phyloP scores from a whole-genome alignment of 805 yeast species.

The Wickerhamomyces strasburgensis region DNA sequence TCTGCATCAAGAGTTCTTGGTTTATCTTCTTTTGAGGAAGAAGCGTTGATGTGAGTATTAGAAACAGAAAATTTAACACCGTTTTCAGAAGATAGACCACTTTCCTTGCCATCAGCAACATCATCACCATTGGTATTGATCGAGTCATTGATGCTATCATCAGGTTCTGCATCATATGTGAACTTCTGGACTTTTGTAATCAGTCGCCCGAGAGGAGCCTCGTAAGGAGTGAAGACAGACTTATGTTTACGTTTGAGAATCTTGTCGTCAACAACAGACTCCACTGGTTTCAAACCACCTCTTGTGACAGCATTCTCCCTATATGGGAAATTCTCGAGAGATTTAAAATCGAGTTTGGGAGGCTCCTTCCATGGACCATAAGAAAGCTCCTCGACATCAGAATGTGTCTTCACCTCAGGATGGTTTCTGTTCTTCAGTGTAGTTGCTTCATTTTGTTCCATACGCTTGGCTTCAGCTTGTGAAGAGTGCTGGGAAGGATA shows the following conservation, averaged over 20 bases:
- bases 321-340: not conserved
- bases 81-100: no score
- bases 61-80: no score
- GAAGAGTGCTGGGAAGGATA: no score
- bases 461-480: not conserved
- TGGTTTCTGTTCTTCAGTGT: not conserved
- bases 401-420: not conserved
- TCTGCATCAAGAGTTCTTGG: not conserved
- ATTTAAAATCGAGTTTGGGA: not conserved
- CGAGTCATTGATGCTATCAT: no score
- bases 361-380: constrained; percentile 1
- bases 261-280: not conserved
- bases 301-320: not conserved
- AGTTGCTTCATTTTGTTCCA: constrained; percentile 1
- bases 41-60: no score
- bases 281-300: constrained; percentile 1
- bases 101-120: no score
- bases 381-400: not conserved
- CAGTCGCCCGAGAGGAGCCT: not conserved
- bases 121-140: no score
- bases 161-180: not conserved
- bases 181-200: constrained; percentile 1
- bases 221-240: not conserved
- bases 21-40: not conserved
- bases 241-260: constrained; percentile 1